These are phyloP conservation scores for Kregervanrija fluxuum DNA, from an alignment of 805 yeast species.

Conservation along the genomic window DNA sequence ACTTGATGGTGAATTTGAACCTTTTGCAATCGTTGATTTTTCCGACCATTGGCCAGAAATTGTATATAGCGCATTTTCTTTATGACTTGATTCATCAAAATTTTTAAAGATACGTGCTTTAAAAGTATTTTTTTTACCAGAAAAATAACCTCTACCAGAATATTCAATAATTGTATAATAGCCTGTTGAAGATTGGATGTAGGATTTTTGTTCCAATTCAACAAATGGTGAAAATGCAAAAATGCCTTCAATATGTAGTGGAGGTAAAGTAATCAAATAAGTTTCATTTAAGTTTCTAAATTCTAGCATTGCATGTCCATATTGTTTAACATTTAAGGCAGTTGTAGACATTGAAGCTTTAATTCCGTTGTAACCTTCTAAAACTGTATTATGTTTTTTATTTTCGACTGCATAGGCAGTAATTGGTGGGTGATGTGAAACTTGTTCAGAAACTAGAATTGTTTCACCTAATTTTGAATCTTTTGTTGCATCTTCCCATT, in stretches of 20 bases:
- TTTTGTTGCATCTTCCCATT: slow-evolving; percentile 56
- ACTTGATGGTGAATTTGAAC: slow-evolving; percentile 37
- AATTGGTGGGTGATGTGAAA: slow-evolving; percentile 94
- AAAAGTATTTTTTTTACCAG: slow-evolving; percentile 89
- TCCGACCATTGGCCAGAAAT: slow-evolving; percentile 93
- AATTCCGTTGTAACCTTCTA: slow-evolving; percentile 88
- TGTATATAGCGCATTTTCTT: slow-evolving; percentile 65
- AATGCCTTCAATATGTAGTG: slow-evolving; percentile 91
- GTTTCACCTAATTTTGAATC: slow-evolving; percentile 65
- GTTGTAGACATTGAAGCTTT: slow-evolving; percentile 74
- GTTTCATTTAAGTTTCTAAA: slow-evolving; percentile 56
- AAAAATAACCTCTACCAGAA: slow-evolving; percentile 89
- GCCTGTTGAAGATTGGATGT: slow-evolving; percentile 77
- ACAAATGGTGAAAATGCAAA: slow-evolving; percentile 89
- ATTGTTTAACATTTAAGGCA: slow-evolving; percentile 81
- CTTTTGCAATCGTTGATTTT: slow-evolving; percentile 54
- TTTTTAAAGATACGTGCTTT: slow-evolving; percentile 74
- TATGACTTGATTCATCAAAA: slow-evolving; percentile 37
- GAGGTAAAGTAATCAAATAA: slow-evolving; percentile 83
- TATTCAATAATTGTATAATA: slow-evolving; percentile 66
- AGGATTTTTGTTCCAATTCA: slow-evolving; percentile 85
- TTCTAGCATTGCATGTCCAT: slow-evolving; percentile 78
- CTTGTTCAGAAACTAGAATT: slow-evolving; percentile 79
- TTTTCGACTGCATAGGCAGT: slow-evolving; percentile 87
- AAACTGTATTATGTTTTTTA: slow-evolving; percentile 55